phyloP scores from a whole-genome alignment of 2,329 filamentous ascomycete genomes.

The Epichloe coenophiala region DNA sequence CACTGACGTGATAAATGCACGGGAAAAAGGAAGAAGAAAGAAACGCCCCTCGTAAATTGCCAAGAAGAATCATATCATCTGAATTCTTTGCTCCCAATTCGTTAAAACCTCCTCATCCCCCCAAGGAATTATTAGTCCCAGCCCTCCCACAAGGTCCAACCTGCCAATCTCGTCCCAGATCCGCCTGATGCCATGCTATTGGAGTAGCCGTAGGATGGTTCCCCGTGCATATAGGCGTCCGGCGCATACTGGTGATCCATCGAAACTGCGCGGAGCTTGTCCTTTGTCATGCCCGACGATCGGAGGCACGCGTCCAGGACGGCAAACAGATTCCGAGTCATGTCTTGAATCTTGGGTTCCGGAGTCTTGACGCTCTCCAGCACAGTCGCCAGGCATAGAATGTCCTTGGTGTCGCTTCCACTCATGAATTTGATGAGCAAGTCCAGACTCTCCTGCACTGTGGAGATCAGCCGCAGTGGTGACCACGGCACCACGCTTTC shows the following conservation, averaged over 20 bases:
- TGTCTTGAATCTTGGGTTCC: constrained; percentile 28
- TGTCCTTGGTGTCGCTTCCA: constrained; percentile 36
- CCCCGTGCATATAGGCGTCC: constrained; percentile 9
- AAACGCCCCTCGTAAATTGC: neutral
- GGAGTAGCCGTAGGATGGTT: constrained; percentile 18
- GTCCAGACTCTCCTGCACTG: constrained; percentile 34
- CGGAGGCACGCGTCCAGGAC: constrained; percentile 32
- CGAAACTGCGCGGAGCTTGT: constrained; percentile 11
- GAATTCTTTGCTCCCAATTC: no score
- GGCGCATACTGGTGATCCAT: constrained; percentile 1
- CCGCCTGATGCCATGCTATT: constrained; percentile 13
- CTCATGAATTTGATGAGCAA: constrained; percentile 31
- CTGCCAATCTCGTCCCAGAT: constrained; percentile 16
- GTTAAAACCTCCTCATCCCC: no score
- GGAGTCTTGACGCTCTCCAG: constrained; percentile 29
- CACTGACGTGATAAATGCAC: neutral
- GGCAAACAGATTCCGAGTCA: constrained; percentile 25
- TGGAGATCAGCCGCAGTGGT: constrained; percentile 24
- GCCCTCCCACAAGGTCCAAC: constrained; percentile 27
- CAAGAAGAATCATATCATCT: no score
- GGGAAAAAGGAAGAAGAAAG: neutral
- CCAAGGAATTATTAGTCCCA: constrained; percentile 19
- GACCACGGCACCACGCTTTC: constrained; percentile 29
- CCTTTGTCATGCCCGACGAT: constrained; percentile 28
- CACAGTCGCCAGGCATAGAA: constrained; percentile 34